phyloP scores from a whole-genome alignment of 495 filamentous ascomycete genomes.

The Xylaria sp. region DNA sequence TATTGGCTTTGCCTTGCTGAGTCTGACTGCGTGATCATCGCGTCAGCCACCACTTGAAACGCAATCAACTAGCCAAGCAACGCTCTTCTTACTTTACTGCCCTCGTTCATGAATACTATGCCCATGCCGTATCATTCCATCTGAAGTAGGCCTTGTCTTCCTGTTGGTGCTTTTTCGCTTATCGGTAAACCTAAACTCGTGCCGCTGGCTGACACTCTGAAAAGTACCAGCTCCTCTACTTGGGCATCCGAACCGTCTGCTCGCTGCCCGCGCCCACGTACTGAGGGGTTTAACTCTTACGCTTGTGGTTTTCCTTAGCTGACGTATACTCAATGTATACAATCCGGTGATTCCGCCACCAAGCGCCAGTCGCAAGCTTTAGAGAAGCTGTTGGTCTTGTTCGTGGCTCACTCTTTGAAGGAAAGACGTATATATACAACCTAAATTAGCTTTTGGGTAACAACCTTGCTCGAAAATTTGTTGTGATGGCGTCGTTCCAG shows the following conservation, averaged over 20 bases:
- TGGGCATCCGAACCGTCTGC: not conserved
- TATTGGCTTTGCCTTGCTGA: slow-evolving; percentile 10
- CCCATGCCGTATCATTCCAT: slow-evolving; percentile 4
- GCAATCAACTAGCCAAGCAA: slow-evolving; percentile 22
- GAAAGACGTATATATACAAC: slow-evolving; percentile 13
- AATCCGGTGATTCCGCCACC: slow-evolving; percentile 39
- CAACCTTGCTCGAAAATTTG: not conserved
- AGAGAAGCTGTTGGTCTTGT: slow-evolving; percentile 16
- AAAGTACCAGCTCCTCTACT: not conserved
- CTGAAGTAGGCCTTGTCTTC: slow-evolving; percentile 8
- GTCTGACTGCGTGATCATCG: slow-evolving; percentile 27
- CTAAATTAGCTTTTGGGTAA: slow-evolving; percentile 5
- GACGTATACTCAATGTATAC: slow-evolving; percentile 36
- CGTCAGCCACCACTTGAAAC: slow-evolving; percentile 30
- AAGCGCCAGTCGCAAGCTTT: slow-evolving; percentile 20
- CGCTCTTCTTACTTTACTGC: slow-evolving; percentile 15
- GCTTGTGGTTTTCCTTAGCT: not conserved
- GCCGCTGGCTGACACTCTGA: slow-evolving; percentile 2
- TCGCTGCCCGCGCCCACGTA: slow-evolving; percentile 3
- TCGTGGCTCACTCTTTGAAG: not conserved
- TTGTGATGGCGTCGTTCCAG: slow-evolving; percentile 47
- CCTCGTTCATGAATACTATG: slow-evolving; percentile 19
- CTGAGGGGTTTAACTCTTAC: not conserved
- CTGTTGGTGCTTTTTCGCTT: not conserved
- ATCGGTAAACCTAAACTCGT: not conserved